phyloP scores from a whole-genome alignment of 176 grass and related monocot genomes.

The Poa pratensis region DNA sequence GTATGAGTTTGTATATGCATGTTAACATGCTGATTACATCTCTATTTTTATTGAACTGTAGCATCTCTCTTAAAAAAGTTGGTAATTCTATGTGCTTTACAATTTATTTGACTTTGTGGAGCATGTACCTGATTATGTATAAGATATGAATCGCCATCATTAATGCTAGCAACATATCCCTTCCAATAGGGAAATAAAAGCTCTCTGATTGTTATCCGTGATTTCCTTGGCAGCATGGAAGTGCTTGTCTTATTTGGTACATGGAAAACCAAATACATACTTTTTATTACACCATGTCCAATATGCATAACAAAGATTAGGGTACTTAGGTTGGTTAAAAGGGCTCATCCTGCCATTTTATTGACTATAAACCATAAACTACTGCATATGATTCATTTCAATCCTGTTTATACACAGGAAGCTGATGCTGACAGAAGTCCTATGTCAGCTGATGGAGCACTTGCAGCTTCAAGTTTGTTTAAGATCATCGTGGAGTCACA shows the following conservation, averaged over 20 bases:
- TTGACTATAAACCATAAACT: slow-evolving; percentile 20
- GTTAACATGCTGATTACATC: slow-evolving; percentile 1
- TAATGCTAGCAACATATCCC: not conserved
- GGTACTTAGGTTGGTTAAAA: slow-evolving; percentile 11
- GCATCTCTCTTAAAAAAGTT: not conserved
- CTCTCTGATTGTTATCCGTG: not conserved
- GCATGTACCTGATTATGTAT: slow-evolving; percentile 33
- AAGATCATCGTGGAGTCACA: slow-evolving; percentile 86
- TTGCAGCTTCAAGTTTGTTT: slow-evolving; percentile 90
- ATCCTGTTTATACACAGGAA: slow-evolving; percentile 54
- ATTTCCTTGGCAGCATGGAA: slow-evolving; percentile 23
- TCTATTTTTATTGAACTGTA: slow-evolving; percentile 17
- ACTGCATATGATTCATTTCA: slow-evolving; percentile 27
- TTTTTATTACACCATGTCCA: slow-evolving; percentile 8
- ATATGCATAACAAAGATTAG: slow-evolving; percentile 6
- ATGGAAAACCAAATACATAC: slow-evolving; percentile 24
- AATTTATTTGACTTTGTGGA: slow-evolving; percentile 23
- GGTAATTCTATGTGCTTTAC: slow-evolving; percentile 1
- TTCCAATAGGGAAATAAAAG: slow-evolving; percentile 38
- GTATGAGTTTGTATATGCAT: slow-evolving; percentile 25
- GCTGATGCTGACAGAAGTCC: slow-evolving; percentile 57
- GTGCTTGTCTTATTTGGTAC: slow-evolving; percentile 23
- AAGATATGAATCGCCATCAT: slow-evolving; percentile 13
- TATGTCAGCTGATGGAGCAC: slow-evolving; percentile 72
- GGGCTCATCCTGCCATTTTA: slow-evolving; percentile 9